Percentiles rank a stretch among this genome's conserved stretches.
Conservation (phyloP, 257 asterid genomes). For the Rubia yunnanensis region DNA sequence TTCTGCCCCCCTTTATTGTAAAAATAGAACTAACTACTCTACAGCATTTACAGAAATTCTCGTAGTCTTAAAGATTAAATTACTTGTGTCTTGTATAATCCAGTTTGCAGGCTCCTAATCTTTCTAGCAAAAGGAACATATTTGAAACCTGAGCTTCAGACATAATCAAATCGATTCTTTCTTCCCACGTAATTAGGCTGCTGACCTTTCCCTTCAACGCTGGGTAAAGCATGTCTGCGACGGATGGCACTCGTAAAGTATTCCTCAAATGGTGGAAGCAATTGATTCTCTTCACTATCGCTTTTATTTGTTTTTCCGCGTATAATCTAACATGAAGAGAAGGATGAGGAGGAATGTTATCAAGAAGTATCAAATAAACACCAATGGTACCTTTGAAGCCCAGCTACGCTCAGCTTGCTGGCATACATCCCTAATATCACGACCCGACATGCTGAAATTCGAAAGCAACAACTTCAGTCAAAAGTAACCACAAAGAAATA, state of each 20-base stretch:
- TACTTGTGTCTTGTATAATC: too few relatives aligned
- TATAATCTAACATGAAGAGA: neutral
- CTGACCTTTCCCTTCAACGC: neutral
- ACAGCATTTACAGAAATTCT: neutral
- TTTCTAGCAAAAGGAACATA: too few relatives aligned
- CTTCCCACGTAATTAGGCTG: neutral
- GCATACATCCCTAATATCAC: constrained; percentile 88
- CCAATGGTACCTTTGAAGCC: constrained; percentile 79
- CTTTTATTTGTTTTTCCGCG: neutral
- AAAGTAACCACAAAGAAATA: constrained; percentile 3
- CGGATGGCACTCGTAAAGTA: neutral
- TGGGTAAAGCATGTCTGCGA: neutral
- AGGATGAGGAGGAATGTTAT: neutral
- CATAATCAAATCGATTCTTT: neutral
- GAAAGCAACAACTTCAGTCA: neutral
- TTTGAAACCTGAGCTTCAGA: neutral
- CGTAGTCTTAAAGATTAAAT: too few relatives aligned
- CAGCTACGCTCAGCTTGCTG: constrained; percentile 96
- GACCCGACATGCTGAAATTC: constrained; percentile 31
- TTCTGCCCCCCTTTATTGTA: too few relatives aligned
- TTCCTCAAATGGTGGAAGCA: neutral
- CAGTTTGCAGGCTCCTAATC: too few relatives aligned
- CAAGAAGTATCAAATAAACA: neutral
- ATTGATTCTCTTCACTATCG: neutral
- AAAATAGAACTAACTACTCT: too few relatives aligned